phyloP scores from a whole-genome alignment of 2,329 filamentous ascomycete species.

The Aspergillus sojae region DNA sequence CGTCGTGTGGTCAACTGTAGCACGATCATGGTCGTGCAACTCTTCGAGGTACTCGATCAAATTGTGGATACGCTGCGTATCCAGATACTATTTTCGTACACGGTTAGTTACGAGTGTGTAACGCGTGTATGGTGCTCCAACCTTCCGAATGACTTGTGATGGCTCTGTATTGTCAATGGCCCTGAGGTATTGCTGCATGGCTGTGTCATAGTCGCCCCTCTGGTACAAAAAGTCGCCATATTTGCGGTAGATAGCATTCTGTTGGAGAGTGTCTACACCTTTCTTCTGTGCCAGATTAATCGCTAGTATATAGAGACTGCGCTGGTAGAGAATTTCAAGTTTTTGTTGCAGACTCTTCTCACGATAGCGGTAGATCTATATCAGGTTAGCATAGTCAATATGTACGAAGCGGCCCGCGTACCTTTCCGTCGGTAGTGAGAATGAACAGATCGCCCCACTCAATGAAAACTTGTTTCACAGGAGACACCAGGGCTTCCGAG shows the following conservation, averaged over 20 bases:
- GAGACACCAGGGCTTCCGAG: slow-evolving; percentile 79
- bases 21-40: slow-evolving; percentile 88
- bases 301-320: slow-evolving; percentile 87
- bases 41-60: slow-evolving; percentile 97
- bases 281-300: slow-evolving; percentile 91
- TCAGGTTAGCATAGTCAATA: slow-evolving; percentile 25
- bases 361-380: slow-evolving; percentile 79
- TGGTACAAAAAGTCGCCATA: slow-evolving; percentile 95
- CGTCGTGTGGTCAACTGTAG: slow-evolving; percentile 93
- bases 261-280: slow-evolving; percentile 75
- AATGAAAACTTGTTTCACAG: slow-evolving; percentile 77
- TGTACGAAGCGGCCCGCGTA: slow-evolving; percentile 41
- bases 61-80: slow-evolving; percentile 96
- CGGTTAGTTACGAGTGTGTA: slow-evolving; percentile 10
- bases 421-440: slow-evolving; percentile 90
- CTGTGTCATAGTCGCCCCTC: slow-evolving; percentile 92
- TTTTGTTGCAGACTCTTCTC: slow-evolving; percentile 90
- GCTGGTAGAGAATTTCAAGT: slow-evolving; percentile 88
- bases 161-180: slow-evolving; percentile 96
- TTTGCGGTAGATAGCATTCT: slow-evolving; percentile 88
- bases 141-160: slow-evolving; percentile 93
- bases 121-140: slow-evolving; percentile 33
- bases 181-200: slow-evolving; percentile 98
- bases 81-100: slow-evolving; percentile 68
- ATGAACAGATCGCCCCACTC: slow-evolving; percentile 92